A percentile compares a stretch with the other conserved stretches of the same genome.
phyloP scores from a whole-genome alignment of 371 early-diverging fungal species.

The Rhizopus microsporus region DNA sequence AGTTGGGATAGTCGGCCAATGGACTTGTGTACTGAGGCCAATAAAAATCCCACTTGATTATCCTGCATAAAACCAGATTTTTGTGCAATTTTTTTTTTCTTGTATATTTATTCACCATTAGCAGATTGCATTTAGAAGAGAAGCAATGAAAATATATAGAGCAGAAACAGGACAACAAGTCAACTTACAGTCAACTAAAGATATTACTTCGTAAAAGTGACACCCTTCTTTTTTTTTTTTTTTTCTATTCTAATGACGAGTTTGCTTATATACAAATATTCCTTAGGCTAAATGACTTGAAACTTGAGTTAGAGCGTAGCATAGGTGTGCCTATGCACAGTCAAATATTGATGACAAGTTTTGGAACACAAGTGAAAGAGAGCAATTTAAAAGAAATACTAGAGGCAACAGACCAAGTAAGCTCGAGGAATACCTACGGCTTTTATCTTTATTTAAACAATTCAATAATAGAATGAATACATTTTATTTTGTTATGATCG shows the following conservation, averaged over 20 bases:
- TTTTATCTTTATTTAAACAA: not conserved
- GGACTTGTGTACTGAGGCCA: too few relatives aligned
- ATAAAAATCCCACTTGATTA: not conserved
- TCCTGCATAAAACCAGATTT: not conserved
- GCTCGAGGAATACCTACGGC: not conserved
- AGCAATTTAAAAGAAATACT: conserved; percentile 52
- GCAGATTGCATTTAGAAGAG: not conserved
- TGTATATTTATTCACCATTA: not conserved
- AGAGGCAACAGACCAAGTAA: conserved; percentile 55
- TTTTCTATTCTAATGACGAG: not conserved
- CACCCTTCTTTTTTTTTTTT: not conserved
- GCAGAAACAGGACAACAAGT: conserved; percentile 66
- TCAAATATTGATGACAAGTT: conserved; percentile 67
- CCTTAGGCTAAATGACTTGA: conserved; percentile 43
- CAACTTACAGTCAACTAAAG: conserved; percentile 21
- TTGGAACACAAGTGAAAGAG: conserved; percentile 55
- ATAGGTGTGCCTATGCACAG: conserved; percentile 50
- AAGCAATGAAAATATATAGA: conserved; percentile 60
- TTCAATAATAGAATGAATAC: conserved; percentile 37
- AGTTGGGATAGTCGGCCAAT: too few relatives aligned
- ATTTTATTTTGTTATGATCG: conserved; percentile 49
- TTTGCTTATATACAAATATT: not conserved
- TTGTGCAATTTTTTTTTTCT: not conserved
- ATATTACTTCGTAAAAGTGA: conserved; percentile 29
- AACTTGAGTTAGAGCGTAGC: conserved; percentile 46